Evolutionary conservation across 177 flowering plant genomes (phyloP).

Genomic region (Vitis hybrid): DNA sequence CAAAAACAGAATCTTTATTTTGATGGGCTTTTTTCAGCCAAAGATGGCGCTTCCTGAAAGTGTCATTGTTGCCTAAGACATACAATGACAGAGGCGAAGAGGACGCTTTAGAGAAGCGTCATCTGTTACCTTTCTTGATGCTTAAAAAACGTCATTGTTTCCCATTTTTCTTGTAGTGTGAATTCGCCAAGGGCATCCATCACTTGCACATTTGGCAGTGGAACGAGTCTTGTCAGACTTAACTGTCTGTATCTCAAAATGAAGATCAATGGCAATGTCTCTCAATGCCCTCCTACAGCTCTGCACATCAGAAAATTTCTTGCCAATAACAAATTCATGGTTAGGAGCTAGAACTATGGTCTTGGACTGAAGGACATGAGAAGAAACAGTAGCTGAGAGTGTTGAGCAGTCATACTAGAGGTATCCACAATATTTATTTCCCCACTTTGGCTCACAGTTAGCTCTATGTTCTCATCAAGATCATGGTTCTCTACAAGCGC

Average conservation of each 20-base stretch:
- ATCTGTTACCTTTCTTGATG: too few relatives aligned
- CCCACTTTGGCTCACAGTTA: constrained; percentile 2
- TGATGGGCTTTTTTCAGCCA: too few relatives aligned
- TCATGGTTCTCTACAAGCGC: too few relatives aligned
- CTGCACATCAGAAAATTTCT: constrained; percentile 33
- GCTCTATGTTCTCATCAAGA: too few relatives aligned
- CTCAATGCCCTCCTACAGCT: constrained; percentile 35
- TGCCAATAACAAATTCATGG: constrained; percentile 26
- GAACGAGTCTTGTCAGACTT: constrained; percentile 30
- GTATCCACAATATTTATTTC: constrained; percentile 13
- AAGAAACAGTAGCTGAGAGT: constrained; percentile 4
- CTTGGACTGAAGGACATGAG: constrained; percentile 18
- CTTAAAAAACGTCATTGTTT: too few relatives aligned
- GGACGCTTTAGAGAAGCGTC: too few relatives aligned
- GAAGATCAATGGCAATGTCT: constrained; percentile 37
- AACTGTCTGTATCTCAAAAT: constrained; percentile 17
- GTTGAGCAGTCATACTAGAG: background rate
- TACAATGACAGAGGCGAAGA: too few relatives aligned
- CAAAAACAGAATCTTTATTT: too few relatives aligned
- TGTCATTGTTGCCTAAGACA: too few relatives aligned
- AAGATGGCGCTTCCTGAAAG: too few relatives aligned
- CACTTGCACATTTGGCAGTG: constrained; percentile 33
- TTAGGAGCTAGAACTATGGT: constrained; percentile 4
- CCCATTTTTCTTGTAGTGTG: too few relatives aligned
- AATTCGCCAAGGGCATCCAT: constrained; percentile 35